Evolutionary conservation across 192 early-diverging fungal genomes (phyloP).

Genomic region (Podila verticillata): DNA sequence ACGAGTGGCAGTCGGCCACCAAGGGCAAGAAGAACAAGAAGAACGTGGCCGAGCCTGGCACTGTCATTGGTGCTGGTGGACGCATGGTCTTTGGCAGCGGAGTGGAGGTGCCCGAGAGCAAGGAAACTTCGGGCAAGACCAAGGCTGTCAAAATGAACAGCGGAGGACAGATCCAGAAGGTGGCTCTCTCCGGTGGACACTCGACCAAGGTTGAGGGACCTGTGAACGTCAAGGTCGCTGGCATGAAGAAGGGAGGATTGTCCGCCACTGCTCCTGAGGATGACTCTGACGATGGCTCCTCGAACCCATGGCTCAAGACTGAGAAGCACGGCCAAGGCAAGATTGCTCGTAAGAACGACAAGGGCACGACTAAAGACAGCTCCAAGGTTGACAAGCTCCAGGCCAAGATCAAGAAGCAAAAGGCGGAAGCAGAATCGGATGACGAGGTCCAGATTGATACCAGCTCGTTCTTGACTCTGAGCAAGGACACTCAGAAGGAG

Average conservation of each 20-base stretch:
- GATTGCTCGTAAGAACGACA: conserved; percentile 65
- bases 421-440: conserved; percentile 54
- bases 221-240: conserved; percentile 54
- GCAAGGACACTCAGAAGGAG: conserved; percentile 50
- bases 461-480: conserved; percentile 68
- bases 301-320: conserved; percentile 84
- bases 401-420: conserved; percentile 72
- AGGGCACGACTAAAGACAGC: conserved; percentile 59
- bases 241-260: conserved; percentile 23
- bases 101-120: conserved; percentile 1
- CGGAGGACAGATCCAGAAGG: conserved; percentile 57
- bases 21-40: conserved; percentile 46
- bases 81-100: conserved; percentile 69
- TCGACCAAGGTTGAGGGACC: conserved; percentile 67
- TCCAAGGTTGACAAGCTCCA: conserved; percentile 72
- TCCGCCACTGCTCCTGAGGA: conserved; percentile 6
- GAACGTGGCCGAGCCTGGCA: conserved; percentile 20
- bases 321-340: conserved; percentile 61
- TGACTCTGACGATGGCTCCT: conserved; percentile 41
- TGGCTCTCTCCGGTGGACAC: conserved; percentile 61
- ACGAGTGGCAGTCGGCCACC: conserved; percentile 31
- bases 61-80: conserved; percentile 56
- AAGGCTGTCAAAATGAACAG: conserved; percentile 62
- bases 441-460: conserved; percentile 78
- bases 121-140: neutral